A percentile compares a stretch with the other conserved stretches of the same genome.
These are phyloP conservation scores for Trichosporon sp. DNA, from an alignment of 1,284 basidiomycete genomes.

Conservation along the genomic window DNA sequence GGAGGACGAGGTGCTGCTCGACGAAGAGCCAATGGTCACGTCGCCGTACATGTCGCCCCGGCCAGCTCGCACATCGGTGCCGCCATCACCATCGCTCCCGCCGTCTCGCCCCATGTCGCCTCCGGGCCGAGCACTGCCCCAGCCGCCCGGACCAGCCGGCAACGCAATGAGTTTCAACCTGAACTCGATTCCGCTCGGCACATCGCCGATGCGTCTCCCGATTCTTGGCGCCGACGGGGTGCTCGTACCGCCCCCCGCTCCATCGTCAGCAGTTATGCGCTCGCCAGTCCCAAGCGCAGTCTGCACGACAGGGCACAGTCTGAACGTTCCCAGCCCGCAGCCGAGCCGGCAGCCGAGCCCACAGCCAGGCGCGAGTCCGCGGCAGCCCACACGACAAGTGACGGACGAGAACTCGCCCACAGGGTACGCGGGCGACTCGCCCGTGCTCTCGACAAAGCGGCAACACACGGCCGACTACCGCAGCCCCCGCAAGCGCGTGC, in stretches of 20 bases:
- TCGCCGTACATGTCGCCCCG: neutral
- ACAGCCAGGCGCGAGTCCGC: neutral
- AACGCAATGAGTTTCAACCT: neutral
- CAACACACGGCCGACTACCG: slow-evolving; percentile 36
- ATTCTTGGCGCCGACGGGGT: neutral
- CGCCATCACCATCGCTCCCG: neutral
- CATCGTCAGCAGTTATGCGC: neutral
- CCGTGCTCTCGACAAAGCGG: slow-evolving; percentile 23
- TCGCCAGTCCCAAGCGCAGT: neutral
- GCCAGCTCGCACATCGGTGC: neutral
- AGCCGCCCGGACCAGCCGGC: neutral
- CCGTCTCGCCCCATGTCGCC: neutral
- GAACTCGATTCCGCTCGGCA: neutral
- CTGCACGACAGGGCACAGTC: neutral
- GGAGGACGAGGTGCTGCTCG: neutral
- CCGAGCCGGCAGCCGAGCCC: neutral
- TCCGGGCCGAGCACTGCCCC: neutral
- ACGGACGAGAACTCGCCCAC: slow-evolving; percentile 21
- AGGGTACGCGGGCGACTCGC: neutral
- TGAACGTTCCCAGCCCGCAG: neutral
- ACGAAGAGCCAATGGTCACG: neutral
- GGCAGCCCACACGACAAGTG: slow-evolving; percentile 31
- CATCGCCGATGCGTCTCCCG: neutral
- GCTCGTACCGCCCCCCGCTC: neutral
- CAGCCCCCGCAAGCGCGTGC: slow-evolving; percentile 37